Evolutionary conservation across 140 eudicot genomes (phyloP).

Genomic region (Flaveria floridana): DNA sequence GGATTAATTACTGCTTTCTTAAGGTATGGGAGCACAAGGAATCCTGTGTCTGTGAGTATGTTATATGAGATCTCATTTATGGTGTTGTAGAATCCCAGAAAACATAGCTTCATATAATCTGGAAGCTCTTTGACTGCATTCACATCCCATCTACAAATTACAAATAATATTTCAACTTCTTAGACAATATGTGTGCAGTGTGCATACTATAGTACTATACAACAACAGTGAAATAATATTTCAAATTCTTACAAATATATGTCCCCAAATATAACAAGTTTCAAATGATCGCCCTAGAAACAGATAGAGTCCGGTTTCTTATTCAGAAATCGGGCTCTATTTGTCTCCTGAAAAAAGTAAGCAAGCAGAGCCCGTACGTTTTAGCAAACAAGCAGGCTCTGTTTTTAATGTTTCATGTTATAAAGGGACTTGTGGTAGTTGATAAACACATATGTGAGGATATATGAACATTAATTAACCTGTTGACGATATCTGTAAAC

Average conservation of each 20-base stretch:
- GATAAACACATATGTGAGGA: too few species aligned
- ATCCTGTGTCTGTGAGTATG: constrained; percentile 32
- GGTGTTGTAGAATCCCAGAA: constrained; percentile 35
- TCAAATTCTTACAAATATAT: background rate
- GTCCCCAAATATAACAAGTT: background rate
- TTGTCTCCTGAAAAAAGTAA: background rate
- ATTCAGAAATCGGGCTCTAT: background rate
- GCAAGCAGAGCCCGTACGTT: too few species aligned
- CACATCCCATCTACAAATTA: constrained; percentile 46
- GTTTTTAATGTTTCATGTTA: too few species aligned
- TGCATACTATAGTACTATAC: background rate
- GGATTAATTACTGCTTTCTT: constrained; percentile 36
- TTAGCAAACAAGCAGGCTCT: background rate
- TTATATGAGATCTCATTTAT: constrained; percentile 41
- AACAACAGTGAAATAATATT: background rate
- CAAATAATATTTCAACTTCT: background rate
- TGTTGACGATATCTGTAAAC: constrained; percentile 30
- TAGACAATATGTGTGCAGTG: background rate
- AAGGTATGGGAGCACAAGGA: constrained; percentile 31
- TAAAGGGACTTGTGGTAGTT: too few species aligned
- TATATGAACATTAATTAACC: constrained; percentile 13
- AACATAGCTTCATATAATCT: constrained; percentile 45
- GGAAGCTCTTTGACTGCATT: constrained; percentile 37
- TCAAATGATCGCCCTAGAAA: background rate
- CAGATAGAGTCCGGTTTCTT: background rate